phyloP scores from a whole-genome alignment of 768 basidiomycete genomes.

The Suillus discolor region DNA sequence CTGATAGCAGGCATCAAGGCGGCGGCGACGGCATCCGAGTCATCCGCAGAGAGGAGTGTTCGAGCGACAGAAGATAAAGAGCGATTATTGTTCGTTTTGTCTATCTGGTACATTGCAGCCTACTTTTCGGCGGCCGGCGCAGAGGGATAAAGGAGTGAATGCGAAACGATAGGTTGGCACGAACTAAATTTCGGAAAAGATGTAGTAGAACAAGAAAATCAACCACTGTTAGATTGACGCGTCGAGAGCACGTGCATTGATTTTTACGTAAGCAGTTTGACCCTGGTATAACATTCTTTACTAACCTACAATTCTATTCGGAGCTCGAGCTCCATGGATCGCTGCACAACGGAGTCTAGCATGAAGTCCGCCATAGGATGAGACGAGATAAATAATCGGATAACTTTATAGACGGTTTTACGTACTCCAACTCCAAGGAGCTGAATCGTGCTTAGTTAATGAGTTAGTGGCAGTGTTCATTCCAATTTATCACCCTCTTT shows the following conservation, averaged over 20 bases:
- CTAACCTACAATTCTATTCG: too few species aligned
- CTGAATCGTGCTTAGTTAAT: not conserved
- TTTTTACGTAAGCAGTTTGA: slow-evolving; percentile 12
- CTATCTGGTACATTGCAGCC: slow-evolving; percentile 19
- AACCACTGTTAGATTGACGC: slow-evolving; percentile 25
- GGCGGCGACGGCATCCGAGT: slow-evolving; percentile 23
- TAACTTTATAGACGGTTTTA: not conserved
- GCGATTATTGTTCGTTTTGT: slow-evolving; percentile 14
- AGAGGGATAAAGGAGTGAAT: slow-evolving; percentile 23
- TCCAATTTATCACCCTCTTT: not conserved
- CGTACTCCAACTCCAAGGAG: too few species aligned
- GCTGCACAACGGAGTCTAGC: too few species aligned
- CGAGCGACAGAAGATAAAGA: slow-evolving; percentile 11
- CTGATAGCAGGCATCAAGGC: slow-evolving; percentile 13
- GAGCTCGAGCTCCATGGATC: too few species aligned
- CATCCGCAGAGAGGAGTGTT: slow-evolving; percentile 15
- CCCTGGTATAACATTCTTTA: too few species aligned
- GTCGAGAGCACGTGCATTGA: slow-evolving; percentile 33
- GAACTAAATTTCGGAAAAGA: slow-evolving; percentile 8
- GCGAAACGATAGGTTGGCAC: slow-evolving; percentile 14
- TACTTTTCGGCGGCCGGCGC: slow-evolving; percentile 29
- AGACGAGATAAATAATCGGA: too few species aligned
- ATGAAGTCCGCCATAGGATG: too few species aligned
- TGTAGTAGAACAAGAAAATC: not conserved
- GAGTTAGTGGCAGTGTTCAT: not conserved